Base-by-base conservation (phyloP, 2,329 filamentous ascomycete genomes). In the Daldinia eschscholtzii region DNA sequence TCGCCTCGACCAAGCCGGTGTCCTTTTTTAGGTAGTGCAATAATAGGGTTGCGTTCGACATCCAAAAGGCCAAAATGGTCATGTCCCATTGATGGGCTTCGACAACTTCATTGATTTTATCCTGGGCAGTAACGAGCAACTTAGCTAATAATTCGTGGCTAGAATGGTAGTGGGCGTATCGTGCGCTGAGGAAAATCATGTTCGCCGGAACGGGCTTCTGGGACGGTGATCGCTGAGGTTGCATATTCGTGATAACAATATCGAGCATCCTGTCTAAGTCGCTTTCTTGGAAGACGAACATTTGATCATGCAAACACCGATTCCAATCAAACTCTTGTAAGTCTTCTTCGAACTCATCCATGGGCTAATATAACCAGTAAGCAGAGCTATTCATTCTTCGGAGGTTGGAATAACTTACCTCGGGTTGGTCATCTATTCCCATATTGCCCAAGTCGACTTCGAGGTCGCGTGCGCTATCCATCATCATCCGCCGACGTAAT, bases 21-120 rank as follows among this genome's bases (percentile, higher is more conserved):
- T 99, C 96, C 81, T 99, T 99, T 79, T 97, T 98, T 61, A 99
- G 84, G 78, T 99, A 99, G 80, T 99, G 95, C 60, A 98, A 84
- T n/a, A 99, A 83, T 42, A 99, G 83, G 0, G 96, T 99, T 7
- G 93, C 94, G 79, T 99, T 99, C 1, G 96, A 98, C 76, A 98
- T 94, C 96, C 96, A 99, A 78, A 99, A 99, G 2, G 96, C 96
- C 41, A 99, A 84, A 73, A 99, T 97, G 0, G 96, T 99, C 96
- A 99, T 99, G 78, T 99, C 96, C 96, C 96, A 98, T 78, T 99
- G 96, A 77, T 95, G 91, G 68, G 88, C 88, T 80, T 98, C 96
- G n/a, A 99, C 94, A 33, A 98, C 93, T 66, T 94, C 91, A 77
- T 98, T 98, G 75, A 99, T 98, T 80, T 95, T 96, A 76, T 97